Percentiles rank a stretch among this genome's conserved stretches.
These are phyloP conservation scores for Anthracocystis panici-leucophaei DNA, from an alignment of 1,284 basidiomycete species.

Conservation along the genomic window DNA sequence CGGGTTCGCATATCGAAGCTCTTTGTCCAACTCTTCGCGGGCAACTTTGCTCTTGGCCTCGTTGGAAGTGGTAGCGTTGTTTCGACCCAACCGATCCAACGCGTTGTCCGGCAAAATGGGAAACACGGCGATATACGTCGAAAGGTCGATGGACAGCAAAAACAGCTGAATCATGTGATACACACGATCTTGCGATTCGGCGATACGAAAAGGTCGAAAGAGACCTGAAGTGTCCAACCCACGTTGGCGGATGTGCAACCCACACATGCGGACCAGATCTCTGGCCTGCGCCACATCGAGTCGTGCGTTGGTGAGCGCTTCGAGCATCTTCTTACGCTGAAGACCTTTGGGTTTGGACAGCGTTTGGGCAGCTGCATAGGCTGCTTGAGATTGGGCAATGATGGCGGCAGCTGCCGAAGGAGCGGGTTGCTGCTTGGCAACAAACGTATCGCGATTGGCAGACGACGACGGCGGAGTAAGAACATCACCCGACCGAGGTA, in stretches of 20 bases:
- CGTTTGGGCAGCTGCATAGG: conserved; percentile 25
- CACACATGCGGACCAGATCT: conserved; percentile 47
- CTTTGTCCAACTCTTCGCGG: conserved; percentile 38
- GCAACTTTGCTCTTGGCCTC: conserved; percentile 20
- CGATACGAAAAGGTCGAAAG: conserved; percentile 57
- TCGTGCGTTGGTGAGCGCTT: conserved; percentile 45
- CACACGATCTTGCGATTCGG: conserved; percentile 40
- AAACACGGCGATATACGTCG: conserved; percentile 50
- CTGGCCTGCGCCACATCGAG: conserved; percentile 29
- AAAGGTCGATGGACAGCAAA: conserved; percentile 45
- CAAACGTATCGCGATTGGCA: background rate
- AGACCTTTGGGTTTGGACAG: conserved; percentile 15
- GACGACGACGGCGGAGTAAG: background rate
- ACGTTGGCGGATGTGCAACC: conserved; percentile 43
- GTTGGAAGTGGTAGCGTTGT: background rate
- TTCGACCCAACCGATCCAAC: conserved; percentile 25
- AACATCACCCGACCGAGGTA: conserved; percentile 8
- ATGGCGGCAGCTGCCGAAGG: conserved; percentile 37
- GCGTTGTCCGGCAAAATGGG: conserved; percentile 37
- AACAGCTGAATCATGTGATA: conserved; percentile 58
- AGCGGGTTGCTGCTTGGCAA: background rate
- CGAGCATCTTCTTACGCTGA: conserved; percentile 38
- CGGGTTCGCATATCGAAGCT: conserved; percentile 49
- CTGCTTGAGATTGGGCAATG: conserved; percentile 38
- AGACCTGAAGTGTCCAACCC: conserved; percentile 60